These are phyloP conservation scores for Brassica hybrid DNA, from an alignment of 441 rosid species.

Conservation along the genomic window DNA sequence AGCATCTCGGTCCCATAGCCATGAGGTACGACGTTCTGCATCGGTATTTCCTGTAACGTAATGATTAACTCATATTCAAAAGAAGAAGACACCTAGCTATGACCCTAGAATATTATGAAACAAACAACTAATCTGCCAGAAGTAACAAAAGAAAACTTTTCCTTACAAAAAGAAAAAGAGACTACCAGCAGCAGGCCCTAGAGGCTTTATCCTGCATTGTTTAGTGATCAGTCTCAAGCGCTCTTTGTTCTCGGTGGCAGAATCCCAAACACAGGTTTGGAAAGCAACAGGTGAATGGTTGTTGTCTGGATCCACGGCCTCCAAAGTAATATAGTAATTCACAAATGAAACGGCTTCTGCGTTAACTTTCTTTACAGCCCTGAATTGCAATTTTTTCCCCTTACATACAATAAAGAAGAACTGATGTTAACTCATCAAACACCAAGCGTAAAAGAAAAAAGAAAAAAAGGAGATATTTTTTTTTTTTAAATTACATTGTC, in stretches of 20 bases:
- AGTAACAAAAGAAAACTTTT: not conserved
- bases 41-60: not conserved
- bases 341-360: not conserved
- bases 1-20: not conserved
- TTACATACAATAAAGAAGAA: not conserved
- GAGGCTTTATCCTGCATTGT: not conserved
- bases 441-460: too few relatives aligned
- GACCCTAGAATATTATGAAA: not conserved
- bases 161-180: not conserved
- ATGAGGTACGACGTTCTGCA: not conserved
- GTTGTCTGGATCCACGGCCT: constrained; percentile 3
- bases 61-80: not conserved
- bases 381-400: not conserved
- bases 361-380: not conserved
- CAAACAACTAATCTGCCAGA: not conserved
- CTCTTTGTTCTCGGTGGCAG: not conserved
- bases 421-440: too few relatives aligned
- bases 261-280: not conserved
- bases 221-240: constrained; percentile 1
- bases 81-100: not conserved
- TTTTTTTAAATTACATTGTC: not conserved
- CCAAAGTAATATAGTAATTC: not conserved
- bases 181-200: not conserved
- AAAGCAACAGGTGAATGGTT: not conserved
- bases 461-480: not conserved